Conservation (phyloP, 1,284 basidiomycete genomes). For the Paramarasmius palmivorus region DNA sequence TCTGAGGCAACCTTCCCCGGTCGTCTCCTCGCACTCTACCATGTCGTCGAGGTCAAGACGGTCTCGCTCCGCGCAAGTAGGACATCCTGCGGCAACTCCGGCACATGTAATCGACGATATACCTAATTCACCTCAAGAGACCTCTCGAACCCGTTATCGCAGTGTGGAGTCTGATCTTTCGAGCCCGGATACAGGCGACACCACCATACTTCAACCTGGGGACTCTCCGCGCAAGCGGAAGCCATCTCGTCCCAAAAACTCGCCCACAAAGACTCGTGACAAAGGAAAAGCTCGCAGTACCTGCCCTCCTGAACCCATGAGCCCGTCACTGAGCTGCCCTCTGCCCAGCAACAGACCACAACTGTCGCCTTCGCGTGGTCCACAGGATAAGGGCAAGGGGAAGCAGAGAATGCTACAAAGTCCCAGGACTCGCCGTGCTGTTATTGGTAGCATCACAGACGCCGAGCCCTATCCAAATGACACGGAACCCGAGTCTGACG, state of each 20-base stretch:
- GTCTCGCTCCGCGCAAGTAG: too few relatives aligned
- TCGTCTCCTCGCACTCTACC: too few relatives aligned
- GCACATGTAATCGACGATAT: too few relatives aligned
- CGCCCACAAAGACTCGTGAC: background rate
- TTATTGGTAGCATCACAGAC: slow-evolving; percentile 8
- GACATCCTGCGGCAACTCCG: too few relatives aligned
- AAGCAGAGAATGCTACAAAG: background rate
- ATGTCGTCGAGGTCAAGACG: too few relatives aligned
- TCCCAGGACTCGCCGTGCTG: background rate
- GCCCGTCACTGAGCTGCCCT: background rate
- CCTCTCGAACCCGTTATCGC: too few relatives aligned
- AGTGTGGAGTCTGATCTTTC: background rate
- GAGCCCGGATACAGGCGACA: background rate
- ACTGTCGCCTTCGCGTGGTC: too few relatives aligned
- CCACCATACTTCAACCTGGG: background rate
- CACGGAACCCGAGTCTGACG: background rate
- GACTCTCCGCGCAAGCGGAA: background rate
- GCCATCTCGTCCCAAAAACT: background rate
- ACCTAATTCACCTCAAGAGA: too few relatives aligned
- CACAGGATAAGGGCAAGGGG: too few relatives aligned
- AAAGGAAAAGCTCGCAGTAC: background rate
- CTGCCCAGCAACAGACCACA: too few relatives aligned
- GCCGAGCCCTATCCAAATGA: slow-evolving; percentile 6
- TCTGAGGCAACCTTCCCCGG: too few relatives aligned
- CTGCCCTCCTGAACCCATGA: background rate